Evolutionary conservation across 2,329 filamentous ascomycete species (phyloP).

Genomic region (Zarea fungicola): DNA sequence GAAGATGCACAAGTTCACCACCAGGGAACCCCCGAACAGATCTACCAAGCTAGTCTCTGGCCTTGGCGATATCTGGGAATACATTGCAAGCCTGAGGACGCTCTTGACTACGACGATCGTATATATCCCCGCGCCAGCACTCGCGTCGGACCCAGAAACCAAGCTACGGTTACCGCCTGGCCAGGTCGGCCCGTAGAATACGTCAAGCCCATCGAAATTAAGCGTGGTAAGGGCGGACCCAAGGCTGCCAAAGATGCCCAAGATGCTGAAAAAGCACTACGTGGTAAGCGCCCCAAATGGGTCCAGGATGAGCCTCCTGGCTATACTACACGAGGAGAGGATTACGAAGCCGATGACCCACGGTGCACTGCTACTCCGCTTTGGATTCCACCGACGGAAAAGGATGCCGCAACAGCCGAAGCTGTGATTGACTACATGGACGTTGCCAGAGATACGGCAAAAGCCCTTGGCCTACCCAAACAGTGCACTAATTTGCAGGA

Average conservation of each 20-base stretch:
- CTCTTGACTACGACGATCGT: conserved; percentile 91
- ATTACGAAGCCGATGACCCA: conserved; percentile 64
- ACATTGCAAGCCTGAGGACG: conserved; percentile 92
- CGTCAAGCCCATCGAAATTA: conserved; percentile 81
- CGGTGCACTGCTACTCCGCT: conserved; percentile 68
- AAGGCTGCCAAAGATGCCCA: conserved; percentile 77
- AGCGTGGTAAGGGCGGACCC: conserved; percentile 69
- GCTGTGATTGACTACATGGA: conserved; percentile 74
- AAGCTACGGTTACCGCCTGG: conserved; percentile 82
- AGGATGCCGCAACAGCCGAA: conserved; percentile 43
- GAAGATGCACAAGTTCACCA: conserved; percentile 51
- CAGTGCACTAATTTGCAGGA: conserved; percentile 84
- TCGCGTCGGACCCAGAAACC: conserved; percentile 82
- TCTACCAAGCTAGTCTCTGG: conserved; percentile 91
- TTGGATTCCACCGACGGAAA: conserved; percentile 68
- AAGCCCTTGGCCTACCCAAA: conserved; percentile 63
- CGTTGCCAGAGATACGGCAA: conserved; percentile 59
- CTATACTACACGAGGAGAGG: conserved; percentile 79
- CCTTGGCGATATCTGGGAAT: conserved; percentile 93
- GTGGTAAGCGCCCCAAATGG: conserved; percentile 85
- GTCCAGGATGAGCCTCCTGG: conserved; percentile 85
- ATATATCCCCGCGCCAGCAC: conserved; percentile 96
- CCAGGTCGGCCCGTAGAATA: conserved; percentile 82
- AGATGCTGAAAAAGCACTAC: conserved; percentile 74
- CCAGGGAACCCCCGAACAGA: conserved; percentile 73